These are phyloP conservation scores for Aristolochia contorta DNA, from an alignment of 164 flowering plant genomes.

Conservation along the genomic window DNA sequence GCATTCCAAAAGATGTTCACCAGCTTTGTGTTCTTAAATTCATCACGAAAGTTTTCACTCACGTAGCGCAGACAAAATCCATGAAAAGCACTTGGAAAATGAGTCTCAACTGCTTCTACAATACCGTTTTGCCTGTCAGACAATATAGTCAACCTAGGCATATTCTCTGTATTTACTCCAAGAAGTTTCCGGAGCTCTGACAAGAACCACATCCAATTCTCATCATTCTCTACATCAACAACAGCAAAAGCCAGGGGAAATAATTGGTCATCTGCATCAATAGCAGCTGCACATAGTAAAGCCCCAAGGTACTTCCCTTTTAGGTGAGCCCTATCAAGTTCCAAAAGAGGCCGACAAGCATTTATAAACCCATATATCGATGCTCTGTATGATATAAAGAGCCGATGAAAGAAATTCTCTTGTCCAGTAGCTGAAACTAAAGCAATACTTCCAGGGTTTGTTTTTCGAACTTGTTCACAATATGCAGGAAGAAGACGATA, in stretches of 20 bases:
- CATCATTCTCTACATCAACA: constrained; percentile 83
- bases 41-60: constrained; percentile 57
- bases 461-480: constrained; percentile 48
- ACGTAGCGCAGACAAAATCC: constrained; percentile 46
- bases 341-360: constrained; percentile 90
- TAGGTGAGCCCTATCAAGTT: constrained; percentile 75
- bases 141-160: constrained; percentile 49
- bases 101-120: constrained; percentile 49
- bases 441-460: constrained; percentile 65
- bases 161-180: constrained; percentile 70
- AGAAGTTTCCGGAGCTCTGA: constrained; percentile 69
- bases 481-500: constrained; percentile 49
- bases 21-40: constrained; percentile 45
- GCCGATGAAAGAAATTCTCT: constrained; percentile 83
- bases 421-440: constrained; percentile 74
- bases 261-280: constrained; percentile 63
- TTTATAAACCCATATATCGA: constrained; percentile 84
- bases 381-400: constrained; percentile 81
- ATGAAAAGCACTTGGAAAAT: constrained; percentile 51
- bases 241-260: constrained; percentile 88
- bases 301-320: constrained; percentile 89
- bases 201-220: constrained; percentile 71
- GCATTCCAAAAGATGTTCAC: constrained; percentile 96
- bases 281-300: constrained; percentile 78
- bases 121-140: constrained; percentile 41